These are phyloP conservation scores for Metschnikowia proteae DNA, from an alignment of 805 yeast genomes.

Conservation along the genomic window DNA sequence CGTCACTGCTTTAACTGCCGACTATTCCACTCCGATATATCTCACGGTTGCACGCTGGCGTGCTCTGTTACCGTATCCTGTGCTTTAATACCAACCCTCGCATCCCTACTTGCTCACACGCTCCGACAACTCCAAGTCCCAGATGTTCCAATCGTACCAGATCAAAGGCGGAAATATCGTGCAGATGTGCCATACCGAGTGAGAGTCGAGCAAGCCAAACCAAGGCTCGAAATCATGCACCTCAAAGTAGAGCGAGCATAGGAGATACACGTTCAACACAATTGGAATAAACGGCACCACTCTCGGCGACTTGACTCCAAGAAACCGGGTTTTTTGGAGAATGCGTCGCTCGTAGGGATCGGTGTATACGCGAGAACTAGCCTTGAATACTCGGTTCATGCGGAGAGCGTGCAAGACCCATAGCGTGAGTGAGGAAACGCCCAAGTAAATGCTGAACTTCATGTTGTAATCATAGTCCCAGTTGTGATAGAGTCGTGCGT, in stretches of 20 bases:
- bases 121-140: slow-evolving; percentile 38
- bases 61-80: too few species aligned
- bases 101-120: background rate
- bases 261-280: slow-evolving; percentile 30
- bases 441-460: slow-evolving; percentile 29
- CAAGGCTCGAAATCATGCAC: slow-evolving; percentile 35
- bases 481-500: slow-evolving; percentile 21
- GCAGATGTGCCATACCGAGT: slow-evolving; percentile 88
- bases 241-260: slow-evolving; percentile 33
- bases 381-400: slow-evolving; percentile 16
- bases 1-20: too few species aligned
- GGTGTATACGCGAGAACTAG: slow-evolving; percentile 22
- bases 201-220: slow-evolving; percentile 72
- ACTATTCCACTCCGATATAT: too few species aligned
- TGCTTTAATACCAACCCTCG: too few species aligned
- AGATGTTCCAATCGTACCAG: slow-evolving; percentile 61
- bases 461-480: slow-evolving; percentile 43
- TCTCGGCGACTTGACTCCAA: slow-evolving; percentile 25
- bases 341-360: slow-evolving; percentile 40
- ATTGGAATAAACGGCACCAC: slow-evolving; percentile 36
- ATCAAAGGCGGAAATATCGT: slow-evolving; percentile 78
- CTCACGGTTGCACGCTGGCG: too few species aligned
- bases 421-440: slow-evolving; percentile 25
- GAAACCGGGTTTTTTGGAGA: slow-evolving; percentile 27
- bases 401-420: slow-evolving; percentile 34